phyloP scores from a whole-genome alignment of 208 protist genomes.

The Leishmania gerbilli region DNA sequence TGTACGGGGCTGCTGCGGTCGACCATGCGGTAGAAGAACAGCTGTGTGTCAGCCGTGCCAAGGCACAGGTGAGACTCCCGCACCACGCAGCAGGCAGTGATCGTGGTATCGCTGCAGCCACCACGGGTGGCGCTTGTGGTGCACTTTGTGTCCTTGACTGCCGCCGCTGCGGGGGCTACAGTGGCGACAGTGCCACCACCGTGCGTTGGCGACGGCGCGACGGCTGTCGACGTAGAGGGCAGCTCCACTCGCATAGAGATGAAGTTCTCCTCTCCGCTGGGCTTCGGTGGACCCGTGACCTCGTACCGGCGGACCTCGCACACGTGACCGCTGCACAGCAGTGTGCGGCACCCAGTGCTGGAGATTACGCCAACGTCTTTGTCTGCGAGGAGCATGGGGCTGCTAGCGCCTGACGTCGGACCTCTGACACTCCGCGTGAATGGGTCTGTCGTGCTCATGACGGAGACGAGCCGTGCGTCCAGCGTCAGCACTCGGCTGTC shows the following conservation, averaged over 20 bases:
- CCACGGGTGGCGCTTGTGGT: neutral
- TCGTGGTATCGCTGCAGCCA: slow-evolving; percentile 34
- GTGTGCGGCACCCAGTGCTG: slow-evolving; percentile 46
- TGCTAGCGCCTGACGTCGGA: neutral
- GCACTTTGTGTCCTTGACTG: neutral
- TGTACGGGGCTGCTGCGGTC: slow-evolving; percentile 55
- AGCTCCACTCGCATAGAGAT: slow-evolving; percentile 59
- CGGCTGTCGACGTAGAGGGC: slow-evolving; percentile 13
- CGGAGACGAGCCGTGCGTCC: slow-evolving; percentile 46
- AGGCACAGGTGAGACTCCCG: slow-evolving; percentile 82
- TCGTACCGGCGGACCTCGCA: slow-evolving; percentile 67
- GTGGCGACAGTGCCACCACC: neutral
- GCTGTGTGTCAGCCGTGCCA: slow-evolving; percentile 66
- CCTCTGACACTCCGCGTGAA: slow-evolving; percentile 10
- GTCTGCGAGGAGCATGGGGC: slow-evolving; percentile 8
- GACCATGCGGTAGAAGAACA: slow-evolving; percentile 80
- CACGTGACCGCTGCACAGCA: slow-evolving; percentile 59
- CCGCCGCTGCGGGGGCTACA: neutral
- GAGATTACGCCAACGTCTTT: slow-evolving; percentile 51
- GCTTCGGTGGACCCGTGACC: slow-evolving; percentile 33
- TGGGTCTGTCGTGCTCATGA: slow-evolving; percentile 57
- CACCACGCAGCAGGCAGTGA: slow-evolving; percentile 85
- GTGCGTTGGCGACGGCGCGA: neutral
- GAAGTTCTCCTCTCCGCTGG: slow-evolving; percentile 70
- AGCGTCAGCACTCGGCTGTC: slow-evolving; percentile 66